phyloP scores from a whole-genome alignment of 2,329 filamentous ascomycete species.

The Escovopsis sp. region DNA sequence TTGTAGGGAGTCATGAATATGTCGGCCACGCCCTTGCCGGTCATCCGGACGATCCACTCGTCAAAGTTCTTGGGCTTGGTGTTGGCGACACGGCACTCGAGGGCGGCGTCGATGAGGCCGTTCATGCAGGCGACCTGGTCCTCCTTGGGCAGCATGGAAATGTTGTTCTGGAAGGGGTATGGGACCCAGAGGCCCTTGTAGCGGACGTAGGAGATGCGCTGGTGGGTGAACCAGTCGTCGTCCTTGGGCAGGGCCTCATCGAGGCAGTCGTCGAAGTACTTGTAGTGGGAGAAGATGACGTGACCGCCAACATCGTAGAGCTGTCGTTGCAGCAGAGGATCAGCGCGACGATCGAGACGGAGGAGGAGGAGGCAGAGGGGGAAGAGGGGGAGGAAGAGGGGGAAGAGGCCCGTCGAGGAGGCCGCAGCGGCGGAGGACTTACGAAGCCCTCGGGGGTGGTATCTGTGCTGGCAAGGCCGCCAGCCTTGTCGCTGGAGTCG shows the following conservation, averaged over 20 bases:
- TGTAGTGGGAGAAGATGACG: constrained; percentile 99
- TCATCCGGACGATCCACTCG: constrained; percentile 93
- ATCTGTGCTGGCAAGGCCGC: constrained; percentile 92
- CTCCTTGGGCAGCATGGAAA: constrained; percentile 93
- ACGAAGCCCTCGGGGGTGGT: constrained; percentile 93
- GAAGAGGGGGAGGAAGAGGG: background rate
- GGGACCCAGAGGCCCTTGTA: constrained; percentile 95
- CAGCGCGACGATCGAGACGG: constrained; percentile 4
- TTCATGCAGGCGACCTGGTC: constrained; percentile 92
- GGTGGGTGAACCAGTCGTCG: constrained; percentile 93
- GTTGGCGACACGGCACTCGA: constrained; percentile 73
- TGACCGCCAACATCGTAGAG: constrained; percentile 97
- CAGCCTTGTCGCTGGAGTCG: constrained; percentile 80
- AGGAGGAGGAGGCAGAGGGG: constrained; percentile 8
- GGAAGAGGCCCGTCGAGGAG: too few relatives aligned
- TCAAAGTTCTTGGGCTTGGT: constrained; percentile 95
- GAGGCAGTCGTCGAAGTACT: constrained; percentile 99
- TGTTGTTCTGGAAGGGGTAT: constrained; percentile 99
- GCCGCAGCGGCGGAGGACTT: constrained; percentile 30
- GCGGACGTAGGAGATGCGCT: constrained; percentile 97
- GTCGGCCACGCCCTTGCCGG: constrained; percentile 77
- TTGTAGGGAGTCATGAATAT: constrained; percentile 99
- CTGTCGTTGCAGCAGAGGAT: constrained; percentile 27
- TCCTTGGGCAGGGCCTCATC: constrained; percentile 90
- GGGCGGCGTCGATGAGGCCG: constrained; percentile 85